Base-by-base conservation (phyloP, 2,329 filamentous ascomycete species). In the Nemania sp. region DNA sequence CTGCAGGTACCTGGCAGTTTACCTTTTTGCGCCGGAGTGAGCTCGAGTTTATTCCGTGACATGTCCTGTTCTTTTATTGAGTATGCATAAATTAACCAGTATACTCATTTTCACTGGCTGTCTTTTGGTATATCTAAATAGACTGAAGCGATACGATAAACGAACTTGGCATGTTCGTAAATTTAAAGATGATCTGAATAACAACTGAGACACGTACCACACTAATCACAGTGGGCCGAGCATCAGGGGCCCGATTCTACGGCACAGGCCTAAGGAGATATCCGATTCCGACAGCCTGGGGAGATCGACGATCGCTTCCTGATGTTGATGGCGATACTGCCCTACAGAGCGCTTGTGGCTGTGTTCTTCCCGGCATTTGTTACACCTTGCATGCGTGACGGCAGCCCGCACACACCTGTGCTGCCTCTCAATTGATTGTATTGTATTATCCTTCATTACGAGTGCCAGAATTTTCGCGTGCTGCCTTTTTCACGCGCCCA, bases 221-320 rank as follows among this genome's bases (percentile, higher is more conserved):
- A 46, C 41, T 52, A 52, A 45, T 34, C 34, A 15, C 43, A 42
- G 52, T 41, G 40, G 46, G 30, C 33, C 39, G 28, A 30, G 46
- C 36, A 42, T 46, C 40, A 42, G 24, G 46, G 49, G 8, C 36
- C 49, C 39, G 31, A 47, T 23, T 50, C 37, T 34, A 40, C 46
- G 51, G 52, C 46, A 51, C 33, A 34, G 30, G 43, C 40, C 39
- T 52, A 56, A 52, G 34, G 52, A 54, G 33, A 52, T 45, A 58
- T 49, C 48, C 49, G 55, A 51, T 60, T 58, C 58, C 58, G 55
- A 60, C 55, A 56, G 49, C 49, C 39, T 56, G 58, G 58, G 36
- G 46, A 57, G 45, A 56, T 53, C 42, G 58, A 51, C 40, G 58
- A 58, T 60, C 57, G 46, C 41, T 60, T 44, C 55, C 55, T 20